These are phyloP conservation scores for Debaryomyces robertsiae DNA, from an alignment of 1,139 yeast genomes.

Conservation along the genomic window DNA sequence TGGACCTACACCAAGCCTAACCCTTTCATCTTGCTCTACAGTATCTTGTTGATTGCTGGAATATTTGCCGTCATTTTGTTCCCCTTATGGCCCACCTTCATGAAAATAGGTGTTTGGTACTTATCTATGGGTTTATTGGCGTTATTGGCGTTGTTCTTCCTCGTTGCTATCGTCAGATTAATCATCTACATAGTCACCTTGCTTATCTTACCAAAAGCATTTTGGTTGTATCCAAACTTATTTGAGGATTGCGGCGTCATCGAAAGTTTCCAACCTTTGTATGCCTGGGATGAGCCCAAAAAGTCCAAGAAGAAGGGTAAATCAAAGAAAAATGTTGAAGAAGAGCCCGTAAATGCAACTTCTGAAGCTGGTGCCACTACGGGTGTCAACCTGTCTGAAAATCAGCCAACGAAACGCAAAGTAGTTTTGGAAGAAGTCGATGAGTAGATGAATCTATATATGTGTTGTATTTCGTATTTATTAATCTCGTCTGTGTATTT, in stretches of 20 bases:
- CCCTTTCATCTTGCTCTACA: conserved; percentile 62
- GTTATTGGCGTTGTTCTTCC: conserved; percentile 74
- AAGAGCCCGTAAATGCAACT: conserved; percentile 9
- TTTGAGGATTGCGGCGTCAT: conserved; percentile 94
- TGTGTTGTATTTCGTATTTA: neutral
- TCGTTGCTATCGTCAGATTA: conserved; percentile 76
- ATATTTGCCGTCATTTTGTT: conserved; percentile 80
- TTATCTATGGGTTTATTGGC: conserved; percentile 77
- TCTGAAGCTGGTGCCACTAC: conserved; percentile 19
- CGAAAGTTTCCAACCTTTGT: conserved; percentile 87
- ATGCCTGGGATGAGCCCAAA: conserved; percentile 76
- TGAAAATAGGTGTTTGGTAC: conserved; percentile 93
- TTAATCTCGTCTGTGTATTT: neutral
- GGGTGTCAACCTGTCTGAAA: conserved; percentile 16
- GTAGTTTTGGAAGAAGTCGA: conserved; percentile 53
- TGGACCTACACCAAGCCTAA: conserved; percentile 88
- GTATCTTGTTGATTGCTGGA: conserved; percentile 63
- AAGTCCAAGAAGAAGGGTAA: conserved; percentile 28
- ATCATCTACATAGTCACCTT: conserved; percentile 67
- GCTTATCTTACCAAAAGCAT: conserved; percentile 62
- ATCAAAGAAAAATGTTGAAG: conserved; percentile 15
- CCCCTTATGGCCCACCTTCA: conserved; percentile 93
- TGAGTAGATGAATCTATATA: conserved; percentile 26
- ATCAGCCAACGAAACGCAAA: conserved; percentile 26
- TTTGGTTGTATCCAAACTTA: conserved; percentile 95